These are phyloP conservation scores for Hypoxylon sp. DNA, from an alignment of 2,329 filamentous ascomycete species.

Conservation along the genomic window DNA sequence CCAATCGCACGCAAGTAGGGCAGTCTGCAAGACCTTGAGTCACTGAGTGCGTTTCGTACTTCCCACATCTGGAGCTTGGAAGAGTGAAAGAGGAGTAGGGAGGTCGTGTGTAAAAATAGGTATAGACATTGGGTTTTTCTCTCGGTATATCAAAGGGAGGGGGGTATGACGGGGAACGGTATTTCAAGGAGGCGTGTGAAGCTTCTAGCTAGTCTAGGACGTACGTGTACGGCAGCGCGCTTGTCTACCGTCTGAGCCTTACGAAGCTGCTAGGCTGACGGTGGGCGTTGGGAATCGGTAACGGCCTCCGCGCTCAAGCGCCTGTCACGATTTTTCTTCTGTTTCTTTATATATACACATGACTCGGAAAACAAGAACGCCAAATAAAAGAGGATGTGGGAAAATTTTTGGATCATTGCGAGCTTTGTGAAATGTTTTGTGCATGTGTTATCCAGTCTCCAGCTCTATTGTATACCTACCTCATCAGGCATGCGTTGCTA, in stretches of 20 bases:
- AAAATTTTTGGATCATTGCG: too few relatives aligned
- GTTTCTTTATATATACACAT: too few relatives aligned
- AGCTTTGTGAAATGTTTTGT: background rate
- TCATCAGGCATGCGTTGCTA: too few relatives aligned
- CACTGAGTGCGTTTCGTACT: too few relatives aligned
- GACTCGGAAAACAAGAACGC: conserved; percentile 22
- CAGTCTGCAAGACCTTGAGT: too few relatives aligned
- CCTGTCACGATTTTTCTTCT: conserved; percentile 7
- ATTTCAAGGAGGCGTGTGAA: background rate
- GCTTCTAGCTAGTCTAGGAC: conserved; percentile 37
- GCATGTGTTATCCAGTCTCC: background rate
- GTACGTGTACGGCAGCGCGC: conserved; percentile 26
- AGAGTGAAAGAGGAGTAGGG: background rate
- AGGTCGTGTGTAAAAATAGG: conserved; percentile 29
- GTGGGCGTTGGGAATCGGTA: conserved; percentile 8
- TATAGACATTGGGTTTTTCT: conserved; percentile 17
- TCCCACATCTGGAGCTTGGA: too few relatives aligned
- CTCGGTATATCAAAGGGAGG: too few relatives aligned
- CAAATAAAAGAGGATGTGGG: conserved; percentile 33
- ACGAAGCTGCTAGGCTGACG: background rate
- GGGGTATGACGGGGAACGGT: background rate
- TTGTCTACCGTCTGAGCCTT: conserved; percentile 10
- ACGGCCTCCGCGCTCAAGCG: conserved; percentile 6
- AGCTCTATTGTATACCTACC: too few relatives aligned
- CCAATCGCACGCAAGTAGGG: too few relatives aligned